Percentiles rank a stretch among this genome's conserved stretches.
phyloP scores from a whole-genome alignment of 1,284 basidiomycete genomes.

The Apiotrichum montevideense region DNA sequence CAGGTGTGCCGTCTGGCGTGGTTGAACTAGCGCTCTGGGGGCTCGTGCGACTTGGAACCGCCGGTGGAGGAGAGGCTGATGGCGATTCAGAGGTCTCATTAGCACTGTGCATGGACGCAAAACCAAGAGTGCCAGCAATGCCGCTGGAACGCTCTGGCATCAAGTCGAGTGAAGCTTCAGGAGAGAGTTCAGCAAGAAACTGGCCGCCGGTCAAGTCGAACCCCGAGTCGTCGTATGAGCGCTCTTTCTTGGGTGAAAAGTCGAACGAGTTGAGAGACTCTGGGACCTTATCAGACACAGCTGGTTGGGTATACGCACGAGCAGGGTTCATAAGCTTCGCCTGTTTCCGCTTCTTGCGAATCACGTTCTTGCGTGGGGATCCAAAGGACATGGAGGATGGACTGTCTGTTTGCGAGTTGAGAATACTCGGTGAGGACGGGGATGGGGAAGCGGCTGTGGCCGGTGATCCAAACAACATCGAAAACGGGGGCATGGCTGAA shows the following conservation, averaged over 20 bases:
- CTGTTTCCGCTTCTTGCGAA: constrained; percentile 9
- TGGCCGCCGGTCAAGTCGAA: neutral
- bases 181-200: neutral
- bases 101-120: neutral
- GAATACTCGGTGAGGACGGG: neutral
- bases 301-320: neutral
- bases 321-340: constrained; percentile 9
- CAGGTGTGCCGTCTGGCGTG: neutral
- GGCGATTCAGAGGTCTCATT: neutral
- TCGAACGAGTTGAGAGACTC: neutral
- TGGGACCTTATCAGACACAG: neutral
- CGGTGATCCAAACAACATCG: neutral
- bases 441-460: neutral
- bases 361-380: neutral
- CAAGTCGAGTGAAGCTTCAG: neutral
- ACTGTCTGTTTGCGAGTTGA: neutral
- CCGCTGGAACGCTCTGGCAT: neutral
- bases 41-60: neutral
- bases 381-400: neutral
- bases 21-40: neutral
- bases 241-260: neutral
- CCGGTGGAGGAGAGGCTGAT: neutral
- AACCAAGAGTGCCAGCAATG: neutral
- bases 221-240: neutral
- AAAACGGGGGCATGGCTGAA: neutral